Conservation (phyloP, 192 early-diverging fungal genomes). For the Geranomyces michiganensis region DNA sequence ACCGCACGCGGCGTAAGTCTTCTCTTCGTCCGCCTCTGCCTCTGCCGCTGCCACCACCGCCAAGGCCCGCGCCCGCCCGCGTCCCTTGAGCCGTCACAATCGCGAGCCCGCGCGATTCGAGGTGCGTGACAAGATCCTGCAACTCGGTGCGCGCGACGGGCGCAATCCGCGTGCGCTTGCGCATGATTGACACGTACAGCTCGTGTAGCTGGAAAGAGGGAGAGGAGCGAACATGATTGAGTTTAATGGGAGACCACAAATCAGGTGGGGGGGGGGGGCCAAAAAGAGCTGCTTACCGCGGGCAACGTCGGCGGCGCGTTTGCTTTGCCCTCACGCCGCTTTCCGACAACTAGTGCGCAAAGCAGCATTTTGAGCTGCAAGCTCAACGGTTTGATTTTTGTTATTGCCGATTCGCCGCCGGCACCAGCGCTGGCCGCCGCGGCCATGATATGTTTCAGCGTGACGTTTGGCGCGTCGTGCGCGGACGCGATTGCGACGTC, state of each 20-base stretch:
- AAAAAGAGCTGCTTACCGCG: too few species aligned
- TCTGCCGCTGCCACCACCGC: background rate
- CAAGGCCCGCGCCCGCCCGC: background rate
- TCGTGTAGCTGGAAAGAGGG: background rate
- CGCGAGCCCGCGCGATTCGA: background rate
- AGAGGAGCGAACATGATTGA: too few species aligned
- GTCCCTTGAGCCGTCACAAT: background rate
- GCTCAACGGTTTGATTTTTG: constrained; percentile 69
- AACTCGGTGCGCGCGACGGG: background rate
- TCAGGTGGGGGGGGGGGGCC: too few species aligned
- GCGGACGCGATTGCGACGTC: background rate
- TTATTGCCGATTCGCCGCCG: constrained; percentile 37
- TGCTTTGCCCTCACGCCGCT: too few species aligned
- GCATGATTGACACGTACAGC: constrained; percentile 1
- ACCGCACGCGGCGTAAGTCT: background rate
- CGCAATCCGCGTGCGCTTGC: constrained; percentile 3
- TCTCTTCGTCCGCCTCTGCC: background rate
- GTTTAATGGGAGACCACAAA: too few species aligned
- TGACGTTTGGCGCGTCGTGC: constrained; percentile 68
- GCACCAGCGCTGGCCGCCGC: constrained; percentile 48
- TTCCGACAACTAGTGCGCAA: constrained; percentile 44
- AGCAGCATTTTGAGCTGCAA: constrained; percentile 85
- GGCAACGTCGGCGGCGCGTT: too few species aligned
- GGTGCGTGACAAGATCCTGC: constrained; percentile 3
- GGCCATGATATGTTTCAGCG: constrained; percentile 75